Evolutionary conservation across 2,329 filamentous ascomycete species (phyloP).

Genomic region (Esteya vermicola): DNA sequence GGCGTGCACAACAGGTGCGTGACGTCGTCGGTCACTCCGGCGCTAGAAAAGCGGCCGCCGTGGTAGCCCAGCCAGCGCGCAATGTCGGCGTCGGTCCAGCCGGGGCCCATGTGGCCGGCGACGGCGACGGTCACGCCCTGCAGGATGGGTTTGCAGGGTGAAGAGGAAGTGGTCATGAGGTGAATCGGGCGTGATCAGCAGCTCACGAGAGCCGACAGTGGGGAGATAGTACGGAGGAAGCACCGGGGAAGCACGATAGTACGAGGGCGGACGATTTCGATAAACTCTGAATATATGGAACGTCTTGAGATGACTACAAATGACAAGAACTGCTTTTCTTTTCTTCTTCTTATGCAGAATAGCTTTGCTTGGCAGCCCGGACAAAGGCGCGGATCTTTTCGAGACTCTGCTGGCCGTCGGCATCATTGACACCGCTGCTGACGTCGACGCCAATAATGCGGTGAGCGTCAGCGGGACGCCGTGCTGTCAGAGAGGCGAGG

Average conservation of each 20-base stretch:
- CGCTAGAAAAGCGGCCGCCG: slow-evolving; percentile 44
- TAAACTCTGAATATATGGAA: no score
- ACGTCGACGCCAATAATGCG: slow-evolving; percentile 66
- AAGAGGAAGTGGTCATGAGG: neutral
- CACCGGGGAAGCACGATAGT: no score
- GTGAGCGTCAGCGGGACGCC: slow-evolving; percentile 38
- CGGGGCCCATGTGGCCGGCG: slow-evolving; percentile 39
- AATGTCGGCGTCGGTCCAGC: slow-evolving; percentile 39
- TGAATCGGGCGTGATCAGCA: neutral
- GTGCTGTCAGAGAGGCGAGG: no score
- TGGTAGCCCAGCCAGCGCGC: slow-evolving; percentile 50
- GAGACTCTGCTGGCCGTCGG: slow-evolving; percentile 64
- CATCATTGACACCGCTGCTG: slow-evolving; percentile 90
- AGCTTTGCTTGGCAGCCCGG: slow-evolving; percentile 59
- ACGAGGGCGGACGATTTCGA: no score
- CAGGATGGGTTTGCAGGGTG: slow-evolving; percentile 8
- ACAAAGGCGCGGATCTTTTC: slow-evolving; percentile 74
- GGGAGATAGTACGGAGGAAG: no score
- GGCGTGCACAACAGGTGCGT: slow-evolving; percentile 62
- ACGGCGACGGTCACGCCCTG: slow-evolving; percentile 27
- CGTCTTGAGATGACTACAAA: no score
- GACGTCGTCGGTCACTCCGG: slow-evolving; percentile 35
- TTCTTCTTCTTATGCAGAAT: no score
- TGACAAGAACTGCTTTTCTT: no score
- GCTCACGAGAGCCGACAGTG: no score